Evolutionary conservation across 2,329 filamentous ascomycete genomes (phyloP), one percentile per base, ranked within the genome.

Genomic region (Lasiodiplodia theobromae): DNA sequence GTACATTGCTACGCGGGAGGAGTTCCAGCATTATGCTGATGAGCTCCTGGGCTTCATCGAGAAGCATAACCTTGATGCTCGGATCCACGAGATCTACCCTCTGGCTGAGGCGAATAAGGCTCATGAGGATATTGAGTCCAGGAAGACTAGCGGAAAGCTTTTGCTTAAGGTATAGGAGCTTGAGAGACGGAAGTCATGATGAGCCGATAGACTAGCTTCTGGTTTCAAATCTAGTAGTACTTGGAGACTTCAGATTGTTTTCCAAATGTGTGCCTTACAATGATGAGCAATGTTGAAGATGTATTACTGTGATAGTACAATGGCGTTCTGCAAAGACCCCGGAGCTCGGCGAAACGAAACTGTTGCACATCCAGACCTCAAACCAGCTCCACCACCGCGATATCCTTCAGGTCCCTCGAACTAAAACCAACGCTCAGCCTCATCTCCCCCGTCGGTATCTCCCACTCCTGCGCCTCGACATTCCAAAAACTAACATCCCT

Each of bases 91-190:
- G 71, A 82, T 90, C 0, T 97, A 97, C 78, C 87, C 90, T 5
- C 82, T 97, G 51, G 86, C 88, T 74, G 90, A 97, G 54, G 88
- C 91, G 40, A 87, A 84, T 44, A 83, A 87, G 73, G 93, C 93
- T 14, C 93, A 97, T 71, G 79, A 82, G 77, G 93, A 97, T 78
- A 85, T 97, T 53, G 92, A 96, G 80, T 87, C 92, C 51, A 86
- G 94, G 73, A 92, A 91, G 84, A 96, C 93, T 1, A 92, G 88
- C 12, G 94, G 94, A 21, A 97, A 97, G 83, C 79, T 96, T 70
- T 78, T 97, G 68, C 78, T 97, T 74, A 90, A 89, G 81, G 31
- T 34, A 2, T 34, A 34, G 31, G 1, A 10, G 1, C 10, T 8
- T 31, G 7, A 2, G 31, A 31, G 7, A 2, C 8, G 7, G 2